phyloP scores from a whole-genome alignment of 176 grass and related monocot genomes.

The Triticum dicoccoides region DNA sequence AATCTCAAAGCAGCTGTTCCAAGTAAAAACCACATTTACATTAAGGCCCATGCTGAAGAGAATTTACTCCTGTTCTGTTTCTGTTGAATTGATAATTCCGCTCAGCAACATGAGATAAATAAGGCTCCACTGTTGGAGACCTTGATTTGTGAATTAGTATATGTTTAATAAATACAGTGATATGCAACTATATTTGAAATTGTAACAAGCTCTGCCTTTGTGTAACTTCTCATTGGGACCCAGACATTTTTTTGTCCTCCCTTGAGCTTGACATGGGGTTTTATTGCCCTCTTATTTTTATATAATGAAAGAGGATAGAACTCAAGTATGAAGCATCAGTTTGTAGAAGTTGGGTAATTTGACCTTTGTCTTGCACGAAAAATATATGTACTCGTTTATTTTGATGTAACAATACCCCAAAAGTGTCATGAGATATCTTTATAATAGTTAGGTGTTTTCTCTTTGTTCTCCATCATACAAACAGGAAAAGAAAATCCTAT shows the following conservation, averaged over 20 bases:
- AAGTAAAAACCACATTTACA: background rate
- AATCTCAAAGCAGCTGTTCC: background rate
- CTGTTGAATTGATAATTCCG: background rate
- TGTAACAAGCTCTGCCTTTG: background rate
- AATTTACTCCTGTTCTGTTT: background rate
- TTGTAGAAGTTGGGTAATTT: slow-evolving; percentile 9
- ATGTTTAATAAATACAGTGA: background rate
- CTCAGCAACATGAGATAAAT: background rate
- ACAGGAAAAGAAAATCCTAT: background rate
- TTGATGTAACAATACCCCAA: background rate
- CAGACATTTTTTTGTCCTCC: background rate
- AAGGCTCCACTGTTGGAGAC: background rate
- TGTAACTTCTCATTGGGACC: background rate
- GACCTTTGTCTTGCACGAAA: background rate
- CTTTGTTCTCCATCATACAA: background rate
- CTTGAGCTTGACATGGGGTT: background rate
- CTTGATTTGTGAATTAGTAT: slow-evolving; percentile 3
- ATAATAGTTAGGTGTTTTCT: background rate
- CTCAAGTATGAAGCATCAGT: background rate
- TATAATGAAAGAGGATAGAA: slow-evolving; percentile 2
- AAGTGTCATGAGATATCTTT: background rate
- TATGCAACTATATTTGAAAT: background rate
- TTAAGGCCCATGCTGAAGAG: background rate
- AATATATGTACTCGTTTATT: background rate
- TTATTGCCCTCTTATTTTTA: background rate